Evolutionary conservation across 768 basidiomycete genomes (phyloP), one percentile per base, ranked within the genome.

Genomic region (Dacryopinax spathularia): DNA sequence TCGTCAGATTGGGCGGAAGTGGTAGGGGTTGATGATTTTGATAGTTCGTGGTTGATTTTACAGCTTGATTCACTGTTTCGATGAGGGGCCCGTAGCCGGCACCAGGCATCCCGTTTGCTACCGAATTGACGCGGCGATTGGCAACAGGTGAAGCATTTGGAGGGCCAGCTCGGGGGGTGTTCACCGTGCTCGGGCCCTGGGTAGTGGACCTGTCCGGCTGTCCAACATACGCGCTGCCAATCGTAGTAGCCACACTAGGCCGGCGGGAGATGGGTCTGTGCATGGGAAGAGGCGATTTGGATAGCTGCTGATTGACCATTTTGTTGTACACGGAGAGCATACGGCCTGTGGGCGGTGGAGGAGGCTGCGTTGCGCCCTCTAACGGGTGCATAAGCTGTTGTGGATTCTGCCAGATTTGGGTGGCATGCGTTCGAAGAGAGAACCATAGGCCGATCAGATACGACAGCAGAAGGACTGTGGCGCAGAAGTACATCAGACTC

Each of bases 381-480:
- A 82, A 74, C 1, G 82, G 76, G 25, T 90, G 84, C 61, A 92
- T 74, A 1, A 93, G 78, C 59, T 85, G 87, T 65, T 88, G 92
- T 1, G 94, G 94, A 72, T 98, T 97, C 72, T 98, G 93, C 96
- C 96, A 99, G 68, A 99, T 99, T 72, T 98, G 96, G 15, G 88
- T 86, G 6, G 96, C 96, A 72, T 99, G 96, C 1, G 96, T 99
- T 56, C 91, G 87, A 18, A 99, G 84, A 36, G 96, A 97, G 78
- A 99, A 99, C 96, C 96, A 98, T 0, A 98, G 79, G 34, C 96
- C 96, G 65, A 98, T 83, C 48, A 97, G 82, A 74, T 99, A 99
- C 1, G 96, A 97, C 93, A 99, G 83, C 33, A 97, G 71, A 31
- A 99, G 81, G 64, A 98, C 80, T n/a, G 72, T 81, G 4, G 96